Base-by-base conservation (phyloP, 1,139 yeast species). In the Blastobotrys aristatus region DNA sequence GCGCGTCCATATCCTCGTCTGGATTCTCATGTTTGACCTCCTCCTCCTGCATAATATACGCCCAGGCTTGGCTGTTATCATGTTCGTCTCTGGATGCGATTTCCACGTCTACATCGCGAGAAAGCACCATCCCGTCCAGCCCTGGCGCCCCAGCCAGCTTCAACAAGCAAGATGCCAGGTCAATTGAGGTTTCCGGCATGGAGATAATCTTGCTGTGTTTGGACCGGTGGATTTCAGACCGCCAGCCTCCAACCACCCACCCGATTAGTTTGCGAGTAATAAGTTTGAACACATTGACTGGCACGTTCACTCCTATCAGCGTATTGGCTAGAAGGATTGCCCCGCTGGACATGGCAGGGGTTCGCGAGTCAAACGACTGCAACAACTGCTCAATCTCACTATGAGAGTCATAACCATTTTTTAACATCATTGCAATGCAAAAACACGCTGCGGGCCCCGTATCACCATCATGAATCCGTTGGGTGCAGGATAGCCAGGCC, bases 401-500 rank as follows among this genome's bases (percentile, higher is more conserved):
- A 18, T 27, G 30, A 32, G 24, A 14, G 16, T 20, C 29, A 33
- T 42, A 34, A 26, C 35, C 40, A 13, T n/a, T 17, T 5, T 31
- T 38, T 3, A 44, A 24, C 27, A 44, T 24, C 42, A 38, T 38
- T 18, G 42, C 38, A 10, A 52, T 27, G 29, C 50, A 46, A 35
- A 49, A 53, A 43, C 57, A 52, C 8, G 53, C 54, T 2, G 54
- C 50, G 2, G 55, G 44, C 10, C 50, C 45, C 4, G 44, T 31
- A 4, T 44, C 38, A 4, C 33, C 18, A 21, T 52, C 50, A 34
- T 50, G 48, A 11, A 53, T 32, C 20, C 51, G 50, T 21, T 46
- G 52, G 4, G 34, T 14, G 30, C 51, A 44, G 7, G 48, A 27
- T 30, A 33, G 31, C 56, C 56, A 53, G 3, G 44, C 36, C 2